Conservation (phyloP, 2,329 filamentous ascomycete species). For the Nannizziopsis barbatae region DNA sequence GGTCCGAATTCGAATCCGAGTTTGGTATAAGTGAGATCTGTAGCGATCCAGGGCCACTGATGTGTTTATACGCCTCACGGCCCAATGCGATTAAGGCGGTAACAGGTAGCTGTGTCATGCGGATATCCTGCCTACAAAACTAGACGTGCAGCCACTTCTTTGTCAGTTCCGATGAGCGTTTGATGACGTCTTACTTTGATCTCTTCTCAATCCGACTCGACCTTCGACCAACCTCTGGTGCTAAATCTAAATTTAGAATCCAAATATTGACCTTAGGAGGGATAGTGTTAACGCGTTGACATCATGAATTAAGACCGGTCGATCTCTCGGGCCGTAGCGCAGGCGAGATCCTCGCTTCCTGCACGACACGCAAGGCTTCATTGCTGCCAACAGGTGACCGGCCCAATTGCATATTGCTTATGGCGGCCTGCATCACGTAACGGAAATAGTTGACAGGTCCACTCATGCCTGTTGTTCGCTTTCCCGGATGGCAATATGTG, state of each 20-base stretch:
- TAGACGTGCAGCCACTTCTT: too few species aligned
- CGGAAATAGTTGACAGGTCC: too few species aligned
- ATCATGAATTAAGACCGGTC: not conserved
- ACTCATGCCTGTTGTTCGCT: too few species aligned
- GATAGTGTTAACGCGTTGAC: slow-evolving; percentile 3
- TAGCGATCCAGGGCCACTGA: too few species aligned
- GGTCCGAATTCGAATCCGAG: too few species aligned
- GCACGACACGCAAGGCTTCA: too few species aligned
- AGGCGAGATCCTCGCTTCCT: not conserved
- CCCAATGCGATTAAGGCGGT: too few species aligned
- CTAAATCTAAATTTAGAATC: slow-evolving; percentile 5
- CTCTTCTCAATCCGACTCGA: not conserved
- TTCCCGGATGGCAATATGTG: too few species aligned
- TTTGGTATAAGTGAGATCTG: too few species aligned
- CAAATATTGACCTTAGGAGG: not conserved
- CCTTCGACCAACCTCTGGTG: not conserved
- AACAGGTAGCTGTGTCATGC: too few species aligned
- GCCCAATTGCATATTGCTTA: not conserved
- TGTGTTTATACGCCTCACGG: too few species aligned
- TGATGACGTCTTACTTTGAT: not conserved
- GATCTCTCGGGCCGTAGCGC: not conserved
- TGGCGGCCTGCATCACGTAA: not conserved
- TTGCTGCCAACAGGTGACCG: not conserved
- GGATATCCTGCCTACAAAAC: too few species aligned
- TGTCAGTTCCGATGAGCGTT: not conserved